Evolutionary conservation across 2,329 filamentous ascomycete species (phyloP).

Genomic region (Hypoxylon rubiginosum): DNA sequence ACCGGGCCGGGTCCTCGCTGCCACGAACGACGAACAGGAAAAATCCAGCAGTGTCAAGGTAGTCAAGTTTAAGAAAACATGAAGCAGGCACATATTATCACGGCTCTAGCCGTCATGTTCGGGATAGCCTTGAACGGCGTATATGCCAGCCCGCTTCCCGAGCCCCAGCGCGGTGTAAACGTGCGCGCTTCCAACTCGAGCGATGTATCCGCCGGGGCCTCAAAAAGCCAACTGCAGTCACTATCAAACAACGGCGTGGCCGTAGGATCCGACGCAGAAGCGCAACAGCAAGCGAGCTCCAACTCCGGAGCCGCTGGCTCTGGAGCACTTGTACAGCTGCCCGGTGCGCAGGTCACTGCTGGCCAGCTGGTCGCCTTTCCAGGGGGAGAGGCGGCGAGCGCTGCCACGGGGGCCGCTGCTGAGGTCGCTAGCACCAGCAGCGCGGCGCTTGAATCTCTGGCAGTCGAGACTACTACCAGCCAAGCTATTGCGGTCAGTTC

Average conservation of each 20-base stretch:
- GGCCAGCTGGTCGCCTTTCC: conserved; percentile 43
- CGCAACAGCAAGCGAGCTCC: conserved; percentile 7
- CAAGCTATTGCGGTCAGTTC: conserved; percentile 10
- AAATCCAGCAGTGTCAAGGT: not conserved
- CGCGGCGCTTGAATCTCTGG: conserved; percentile 11
- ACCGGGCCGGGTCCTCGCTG: conserved; percentile 10
- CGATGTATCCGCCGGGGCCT: not conserved
- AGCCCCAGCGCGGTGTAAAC: conserved; percentile 11
- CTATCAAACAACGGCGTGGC: conserved; percentile 9
- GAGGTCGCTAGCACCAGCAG: conserved; percentile 22
- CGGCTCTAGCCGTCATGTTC: conserved; percentile 35
- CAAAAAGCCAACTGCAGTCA: conserved; percentile 15
- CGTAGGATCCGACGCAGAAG: conserved; percentile 9
- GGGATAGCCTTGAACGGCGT: conserved; percentile 38
- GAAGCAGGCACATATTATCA: conserved; percentile 39
- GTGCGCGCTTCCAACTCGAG: not conserved
- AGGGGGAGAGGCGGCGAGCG: conserved; percentile 24
- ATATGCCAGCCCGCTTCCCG: conserved; percentile 24
- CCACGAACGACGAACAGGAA: not conserved
- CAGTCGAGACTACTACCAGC: conserved; percentile 13
- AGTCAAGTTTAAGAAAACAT: conserved; percentile 31
- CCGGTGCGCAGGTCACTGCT: conserved; percentile 41
- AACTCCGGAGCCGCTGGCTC: conserved; percentile 1
- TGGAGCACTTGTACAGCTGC: conserved; percentile 36
- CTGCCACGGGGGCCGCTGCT: conserved; percentile 12